Evolutionary conservation across 2,329 filamentous ascomycete species (phyloP), one percentile per base, ranked within the genome.

Genomic region (Didymella exigua): DNA sequence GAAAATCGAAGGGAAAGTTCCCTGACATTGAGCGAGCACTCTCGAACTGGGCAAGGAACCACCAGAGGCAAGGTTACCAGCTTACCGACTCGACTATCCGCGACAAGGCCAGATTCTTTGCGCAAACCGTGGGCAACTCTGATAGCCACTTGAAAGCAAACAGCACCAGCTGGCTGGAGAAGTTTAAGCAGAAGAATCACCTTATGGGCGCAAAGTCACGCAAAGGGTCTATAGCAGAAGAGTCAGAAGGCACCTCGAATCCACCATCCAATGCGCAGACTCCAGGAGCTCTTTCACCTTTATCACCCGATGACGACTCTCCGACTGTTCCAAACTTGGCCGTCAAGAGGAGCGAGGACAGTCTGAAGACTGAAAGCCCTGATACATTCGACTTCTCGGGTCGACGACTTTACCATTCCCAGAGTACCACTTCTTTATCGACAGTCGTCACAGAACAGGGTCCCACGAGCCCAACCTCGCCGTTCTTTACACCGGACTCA

Each of bases 11-110:
- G 77, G 88, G 90, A 48, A 95, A 93, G 74, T 89, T 86, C 42
- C 91, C 91, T 10, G 93, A 98, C 76, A 93, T 98, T 67, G 95
- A 98, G 73, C 88, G 92, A 68, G 91, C 93, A 1, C 83, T 99
- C 34, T 86, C 89, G 41, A 93, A 92, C 70, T 98, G 92, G 88
- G 87, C 91, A 27, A 86, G 86, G 71, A 95, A 96, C 63, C 86
- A 90, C 69, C 87, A 91, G 70, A 87, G 88, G 70, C 85, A 88
- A 68, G 92, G 93, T 1, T 80, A 88, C 31, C 81, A 87, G 14
- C 79, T 96, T 36, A 89, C 84, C 27, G 91, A 96, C 72, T 84
- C 86, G n/a, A 86, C 90, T 62, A 93, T 97, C 66, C 85, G 88
- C 69, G 89, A 96, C 61, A 92, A 96, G 75, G 91, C 91, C 1